These are phyloP conservation scores for Arachis hypogaea DNA, from an alignment of 306 rosid species.

Conservation along the genomic window DNA sequence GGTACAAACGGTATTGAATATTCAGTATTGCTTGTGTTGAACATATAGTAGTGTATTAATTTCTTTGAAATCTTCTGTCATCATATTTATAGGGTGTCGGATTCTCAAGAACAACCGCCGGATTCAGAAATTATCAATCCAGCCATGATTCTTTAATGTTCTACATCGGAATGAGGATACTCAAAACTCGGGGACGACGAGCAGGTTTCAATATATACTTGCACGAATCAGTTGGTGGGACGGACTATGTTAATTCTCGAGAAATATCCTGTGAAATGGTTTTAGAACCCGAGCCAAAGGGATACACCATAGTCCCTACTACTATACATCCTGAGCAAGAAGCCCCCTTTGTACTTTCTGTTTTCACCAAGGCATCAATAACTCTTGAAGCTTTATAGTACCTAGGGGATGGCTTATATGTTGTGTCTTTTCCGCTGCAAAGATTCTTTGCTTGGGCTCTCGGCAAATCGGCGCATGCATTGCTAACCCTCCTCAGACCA, in stretches of 20 bases:
- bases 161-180: slow-evolving; percentile 98
- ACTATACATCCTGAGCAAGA: slow-evolving; percentile 99
- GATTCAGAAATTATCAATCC: slow-evolving; percentile 95
- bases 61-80: slow-evolving; percentile 18
- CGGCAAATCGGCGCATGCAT: slow-evolving; percentile 40
- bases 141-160: slow-evolving; percentile 98
- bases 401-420: slow-evolving; percentile 40
- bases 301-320: slow-evolving; percentile 97
- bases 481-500: slow-evolving; percentile 37
- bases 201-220: slow-evolving; percentile 94
- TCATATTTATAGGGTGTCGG: slow-evolving; percentile 80
- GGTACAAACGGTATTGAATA: slow-evolving; percentile 47
- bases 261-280: slow-evolving; percentile 99
- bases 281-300: slow-evolving; percentile 96
- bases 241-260: slow-evolving; percentile 95
- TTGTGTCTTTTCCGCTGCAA: slow-evolving; percentile 38
- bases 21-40: slow-evolving; percentile 12
- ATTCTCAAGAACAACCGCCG: slow-evolving; percentile 96
- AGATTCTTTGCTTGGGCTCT: slow-evolving; percentile 64
- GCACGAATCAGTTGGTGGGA: slow-evolving; percentile 98
- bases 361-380: slow-evolving; percentile 95
- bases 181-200: slow-evolving; percentile 97
- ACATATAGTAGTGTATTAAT: neutral
- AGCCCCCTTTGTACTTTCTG: slow-evolving; percentile 98
- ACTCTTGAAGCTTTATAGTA: slow-evolving; percentile 83